Conservation (phyloP, 2,329 filamentous ascomycete genomes). For the Trichoderma hamatum region DNA sequence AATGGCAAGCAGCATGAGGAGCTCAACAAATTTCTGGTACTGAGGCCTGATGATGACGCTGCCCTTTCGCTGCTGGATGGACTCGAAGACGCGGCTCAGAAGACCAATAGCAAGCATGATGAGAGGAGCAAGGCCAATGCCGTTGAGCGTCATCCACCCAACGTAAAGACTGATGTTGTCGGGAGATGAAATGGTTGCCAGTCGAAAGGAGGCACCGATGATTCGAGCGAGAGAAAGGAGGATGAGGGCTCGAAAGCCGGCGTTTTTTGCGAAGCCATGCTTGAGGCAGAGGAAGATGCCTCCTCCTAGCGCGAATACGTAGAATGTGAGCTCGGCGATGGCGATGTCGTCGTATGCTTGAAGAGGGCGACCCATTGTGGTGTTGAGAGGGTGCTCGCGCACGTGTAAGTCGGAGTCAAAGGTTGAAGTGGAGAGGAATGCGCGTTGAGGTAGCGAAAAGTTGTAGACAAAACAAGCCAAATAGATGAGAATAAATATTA, state of each 20-base stretch:
- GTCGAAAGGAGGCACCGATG: constrained; percentile 52
- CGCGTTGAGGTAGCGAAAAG: not conserved
- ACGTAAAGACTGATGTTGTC: constrained; percentile 45
- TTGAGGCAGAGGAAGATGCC: constrained; percentile 49
- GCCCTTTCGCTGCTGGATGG: constrained; percentile 46
- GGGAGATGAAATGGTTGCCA: constrained; percentile 52
- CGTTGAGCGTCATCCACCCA: constrained; percentile 40
- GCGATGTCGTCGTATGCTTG: constrained; percentile 39
- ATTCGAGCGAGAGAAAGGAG: constrained; percentile 62
- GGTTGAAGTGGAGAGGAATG: not conserved
- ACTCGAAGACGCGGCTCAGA: constrained; percentile 47
- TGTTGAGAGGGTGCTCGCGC: not conserved
- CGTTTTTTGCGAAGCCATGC: constrained; percentile 58
- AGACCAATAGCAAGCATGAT: constrained; percentile 46
- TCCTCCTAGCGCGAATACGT: constrained; percentile 36
- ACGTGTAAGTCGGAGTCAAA: not conserved
- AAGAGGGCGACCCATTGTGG: constrained; percentile 32
- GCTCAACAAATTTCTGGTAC: constrained; percentile 43
- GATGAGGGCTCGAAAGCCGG: constrained; percentile 63
- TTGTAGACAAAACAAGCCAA: not conserved
- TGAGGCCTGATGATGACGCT: constrained; percentile 35
- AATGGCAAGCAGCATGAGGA: constrained; percentile 48
- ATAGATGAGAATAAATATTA: not conserved
- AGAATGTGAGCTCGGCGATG: constrained; percentile 40
- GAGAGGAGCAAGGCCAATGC: constrained; percentile 49